A percentile compares a stretch with the other conserved stretches of the same genome.
These are phyloP conservation scores for Batkoa obscura DNA, from an alignment of 371 early-diverging fungal species.

Conservation along the genomic window DNA sequence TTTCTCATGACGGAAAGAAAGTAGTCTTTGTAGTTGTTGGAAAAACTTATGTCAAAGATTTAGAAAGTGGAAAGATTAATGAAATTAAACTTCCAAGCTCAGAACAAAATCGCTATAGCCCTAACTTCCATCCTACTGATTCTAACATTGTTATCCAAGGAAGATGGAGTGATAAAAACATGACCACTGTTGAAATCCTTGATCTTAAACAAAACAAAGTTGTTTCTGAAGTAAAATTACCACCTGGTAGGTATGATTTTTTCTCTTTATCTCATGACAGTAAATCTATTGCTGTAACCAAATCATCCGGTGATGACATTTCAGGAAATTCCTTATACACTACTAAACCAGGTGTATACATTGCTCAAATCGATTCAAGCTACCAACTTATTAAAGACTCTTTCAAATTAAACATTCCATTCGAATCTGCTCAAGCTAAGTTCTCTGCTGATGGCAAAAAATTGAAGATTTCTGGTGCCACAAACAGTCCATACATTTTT, in stretches of 20 bases:
- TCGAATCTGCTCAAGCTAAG: not conserved
- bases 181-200: not conserved
- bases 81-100: not conserved
- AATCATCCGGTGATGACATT: not conserved
- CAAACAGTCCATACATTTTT: not conserved
- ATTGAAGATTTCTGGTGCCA: not conserved
- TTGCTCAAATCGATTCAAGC: not conserved
- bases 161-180: not conserved
- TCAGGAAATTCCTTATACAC: not conserved
- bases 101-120: not conserved
- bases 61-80: not conserved
- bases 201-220: not conserved
- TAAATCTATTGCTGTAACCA: not conserved
- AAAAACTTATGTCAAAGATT: not conserved
- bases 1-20: not conserved
- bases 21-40: not conserved
- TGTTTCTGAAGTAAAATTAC: not conserved
- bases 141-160: not conserved
- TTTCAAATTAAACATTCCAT: not conserved
- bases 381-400: not conserved
- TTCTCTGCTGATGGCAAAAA: not conserved
- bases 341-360: not conserved
- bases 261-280: not conserved
- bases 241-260: not conserved
- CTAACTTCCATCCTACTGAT: not conserved